Conservation (phyloP, 2,329 filamentous ascomycete species). For the Stemphylium beticola region DNA sequence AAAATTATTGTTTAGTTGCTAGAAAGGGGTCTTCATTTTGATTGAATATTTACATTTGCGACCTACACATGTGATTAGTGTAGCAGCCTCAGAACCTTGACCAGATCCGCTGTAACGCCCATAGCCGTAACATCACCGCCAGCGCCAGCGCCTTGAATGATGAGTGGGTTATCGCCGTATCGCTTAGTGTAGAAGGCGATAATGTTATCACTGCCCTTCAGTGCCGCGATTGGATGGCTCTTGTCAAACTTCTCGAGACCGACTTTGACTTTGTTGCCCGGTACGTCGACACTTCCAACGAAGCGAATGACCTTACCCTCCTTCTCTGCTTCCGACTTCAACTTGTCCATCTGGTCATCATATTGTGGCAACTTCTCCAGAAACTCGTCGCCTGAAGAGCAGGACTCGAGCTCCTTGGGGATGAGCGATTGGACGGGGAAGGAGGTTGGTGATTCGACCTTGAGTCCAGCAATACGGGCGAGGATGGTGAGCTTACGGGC, state of each 20-base stretch:
- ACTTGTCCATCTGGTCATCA: constrained; percentile 86
- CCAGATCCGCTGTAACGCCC: constrained; percentile 91
- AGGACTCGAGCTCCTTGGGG: constrained; percentile 81
- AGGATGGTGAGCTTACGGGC: constrained; percentile 97
- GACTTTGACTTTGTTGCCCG: constrained; percentile 82
- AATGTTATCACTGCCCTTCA: constrained; percentile 98
- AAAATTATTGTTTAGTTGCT: too few relatives aligned
- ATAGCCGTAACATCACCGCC: constrained; percentile 96
- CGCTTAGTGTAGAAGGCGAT: constrained; percentile 98
- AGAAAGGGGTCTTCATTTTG: too few relatives aligned
- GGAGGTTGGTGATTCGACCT: constrained; percentile 80
- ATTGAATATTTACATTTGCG: too few relatives aligned
- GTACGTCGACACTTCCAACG: constrained; percentile 89
- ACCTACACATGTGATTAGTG: constrained; percentile 43
- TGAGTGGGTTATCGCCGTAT: constrained; percentile 88
- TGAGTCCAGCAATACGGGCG: constrained; percentile 81
- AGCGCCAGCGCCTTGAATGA: constrained; percentile 92
- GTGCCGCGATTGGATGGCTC: constrained; percentile 86
- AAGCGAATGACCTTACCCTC: constrained; percentile 93
- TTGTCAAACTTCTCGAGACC: constrained; percentile 84
- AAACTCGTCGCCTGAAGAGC: constrained; percentile 82
- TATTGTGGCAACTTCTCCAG: constrained; percentile 79
- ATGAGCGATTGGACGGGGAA: constrained; percentile 97
- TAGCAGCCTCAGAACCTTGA: constrained; percentile 83
- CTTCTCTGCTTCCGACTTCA: constrained; percentile 83